Evolutionary conservation across 108 stramenopile genomes (phyloP).

Genomic region (Mediolabrus comicus): DNA sequence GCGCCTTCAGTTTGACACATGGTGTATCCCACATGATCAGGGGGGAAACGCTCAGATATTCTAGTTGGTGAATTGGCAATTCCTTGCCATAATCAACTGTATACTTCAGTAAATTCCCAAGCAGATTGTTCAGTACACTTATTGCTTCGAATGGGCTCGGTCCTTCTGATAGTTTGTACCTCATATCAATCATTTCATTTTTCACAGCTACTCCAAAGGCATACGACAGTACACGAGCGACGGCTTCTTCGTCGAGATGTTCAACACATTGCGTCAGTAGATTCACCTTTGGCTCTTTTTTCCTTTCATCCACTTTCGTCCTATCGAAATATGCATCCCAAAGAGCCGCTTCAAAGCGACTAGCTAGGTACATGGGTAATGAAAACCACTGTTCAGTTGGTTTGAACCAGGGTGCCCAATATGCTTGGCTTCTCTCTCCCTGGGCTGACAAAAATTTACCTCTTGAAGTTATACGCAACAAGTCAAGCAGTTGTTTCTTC

Average conservation of each 20-base stretch:
- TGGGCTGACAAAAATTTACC: conserved; percentile 26
- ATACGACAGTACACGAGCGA: conserved; percentile 10
- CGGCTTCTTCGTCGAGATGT: conserved; percentile 9
- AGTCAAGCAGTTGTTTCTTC: conserved; percentile 18
- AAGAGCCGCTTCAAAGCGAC: conserved; percentile 69
- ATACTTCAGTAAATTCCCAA: conserved; percentile 3
- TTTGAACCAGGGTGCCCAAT: conserved; percentile 60
- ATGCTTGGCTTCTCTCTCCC: background rate
- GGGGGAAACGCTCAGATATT: conserved; percentile 6
- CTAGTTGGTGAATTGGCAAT: background rate
- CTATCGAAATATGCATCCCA: conserved; percentile 55
- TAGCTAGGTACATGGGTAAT: conserved; percentile 69
- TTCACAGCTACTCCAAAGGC: conserved; percentile 16
- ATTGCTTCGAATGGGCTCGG: background rate
- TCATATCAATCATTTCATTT: conserved; percentile 6
- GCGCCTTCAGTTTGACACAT: conserved; percentile 5
- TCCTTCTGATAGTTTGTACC: background rate
- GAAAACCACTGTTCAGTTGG: conserved; percentile 78
- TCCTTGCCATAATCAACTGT: background rate
- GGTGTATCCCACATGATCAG: conserved; percentile 29
- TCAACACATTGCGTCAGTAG: conserved; percentile 4
- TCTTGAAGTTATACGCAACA: conserved; percentile 18
- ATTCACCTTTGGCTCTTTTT: background rate
- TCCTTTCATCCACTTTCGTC: background rate
- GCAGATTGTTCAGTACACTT: background rate